These are phyloP conservation scores for Coleophoma cylindrospora DNA, from an alignment of 2,329 filamentous ascomycete species.

Conservation along the genomic window DNA sequence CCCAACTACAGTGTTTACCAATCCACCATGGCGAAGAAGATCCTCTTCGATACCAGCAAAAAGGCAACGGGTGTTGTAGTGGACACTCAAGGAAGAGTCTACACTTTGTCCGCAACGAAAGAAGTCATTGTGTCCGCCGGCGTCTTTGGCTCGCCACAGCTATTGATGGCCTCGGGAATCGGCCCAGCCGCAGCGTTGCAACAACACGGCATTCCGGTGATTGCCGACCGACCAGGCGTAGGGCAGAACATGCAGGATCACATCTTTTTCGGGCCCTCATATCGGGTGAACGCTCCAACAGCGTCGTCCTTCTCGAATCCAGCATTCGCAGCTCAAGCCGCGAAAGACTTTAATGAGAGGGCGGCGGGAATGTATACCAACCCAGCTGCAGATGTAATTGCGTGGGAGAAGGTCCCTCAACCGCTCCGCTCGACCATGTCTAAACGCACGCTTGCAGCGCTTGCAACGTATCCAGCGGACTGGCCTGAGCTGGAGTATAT, in stretches of 20 bases:
- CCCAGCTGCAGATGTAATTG: not conserved
- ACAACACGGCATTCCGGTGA: slow-evolving; percentile 36
- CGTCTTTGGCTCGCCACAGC: slow-evolving; percentile 32
- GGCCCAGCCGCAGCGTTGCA: slow-evolving; percentile 30
- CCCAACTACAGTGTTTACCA: not conserved
- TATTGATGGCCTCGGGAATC: not conserved
- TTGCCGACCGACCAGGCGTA: slow-evolving; percentile 43
- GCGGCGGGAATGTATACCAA: not conserved
- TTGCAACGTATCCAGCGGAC: slow-evolving; percentile 5
- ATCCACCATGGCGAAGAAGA: slow-evolving; percentile 30
- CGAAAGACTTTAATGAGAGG: not conserved
- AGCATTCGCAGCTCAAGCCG: not conserved
- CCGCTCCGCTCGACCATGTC: not conserved
- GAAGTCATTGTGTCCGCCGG: slow-evolving; percentile 47
- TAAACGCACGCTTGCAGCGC: not conserved
- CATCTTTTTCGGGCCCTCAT: slow-evolving; percentile 8
- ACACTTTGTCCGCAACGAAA: slow-evolving; percentile 12
- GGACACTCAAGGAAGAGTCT: slow-evolving; percentile 4
- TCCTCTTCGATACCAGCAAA: slow-evolving; percentile 35
- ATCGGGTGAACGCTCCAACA: slow-evolving; percentile 5
- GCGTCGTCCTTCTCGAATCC: not conserved
- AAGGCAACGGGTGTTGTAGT: slow-evolving; percentile 33
- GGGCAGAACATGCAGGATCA: slow-evolving; percentile 44
- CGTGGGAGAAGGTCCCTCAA: not conserved
- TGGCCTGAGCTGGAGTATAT: slow-evolving; percentile 5